Evolutionary conservation across 2,329 filamentous ascomycete species (phyloP).

Genomic region (Paraphaeosphaeria sporulosa): DNA sequence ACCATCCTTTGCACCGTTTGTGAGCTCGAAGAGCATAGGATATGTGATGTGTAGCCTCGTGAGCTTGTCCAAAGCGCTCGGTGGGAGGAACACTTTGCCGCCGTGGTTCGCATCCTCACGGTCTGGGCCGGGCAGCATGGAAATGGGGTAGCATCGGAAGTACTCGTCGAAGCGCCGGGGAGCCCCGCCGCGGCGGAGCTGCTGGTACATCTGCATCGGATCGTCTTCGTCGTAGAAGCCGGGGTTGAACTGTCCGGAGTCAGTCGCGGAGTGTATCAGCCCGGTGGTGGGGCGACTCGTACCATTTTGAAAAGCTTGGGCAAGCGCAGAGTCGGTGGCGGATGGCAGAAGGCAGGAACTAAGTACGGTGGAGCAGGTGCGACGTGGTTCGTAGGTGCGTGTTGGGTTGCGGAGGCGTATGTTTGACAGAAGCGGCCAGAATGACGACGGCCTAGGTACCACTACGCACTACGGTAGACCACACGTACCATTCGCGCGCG

Average conservation of each 20-base stretch:
- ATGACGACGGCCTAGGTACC: constrained; percentile 28
- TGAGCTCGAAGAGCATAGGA: constrained; percentile 94
- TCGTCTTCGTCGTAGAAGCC: constrained; percentile 63
- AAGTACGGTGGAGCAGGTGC: not conserved
- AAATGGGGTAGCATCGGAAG: constrained; percentile 94
- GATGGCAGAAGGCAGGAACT: not conserved
- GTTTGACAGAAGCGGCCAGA: constrained; percentile 16
- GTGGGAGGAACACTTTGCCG: constrained; percentile 97
- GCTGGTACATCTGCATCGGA: constrained; percentile 61
- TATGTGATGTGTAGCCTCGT: constrained; percentile 96
- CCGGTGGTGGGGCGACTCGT: constrained; percentile 34
- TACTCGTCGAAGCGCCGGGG: constrained; percentile 94
- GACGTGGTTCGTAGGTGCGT: too few species aligned
- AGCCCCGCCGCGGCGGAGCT: constrained; percentile 57
- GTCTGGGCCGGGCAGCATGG: constrained; percentile 91
- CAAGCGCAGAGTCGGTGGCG: not conserved
- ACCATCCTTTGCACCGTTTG: constrained; percentile 88
- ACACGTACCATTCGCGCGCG: constrained; percentile 28
- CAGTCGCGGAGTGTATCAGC: constrained; percentile 24
- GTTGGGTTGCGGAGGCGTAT: constrained; percentile 2
- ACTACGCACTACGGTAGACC: constrained; percentile 35
- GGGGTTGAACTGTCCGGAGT: constrained; percentile 47
- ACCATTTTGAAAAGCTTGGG: constrained; percentile 37
- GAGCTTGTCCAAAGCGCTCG: constrained; percentile 94
- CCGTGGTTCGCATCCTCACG: constrained; percentile 92